These are phyloP conservation scores for Suillus decipiens DNA, from an alignment of 768 basidiomycete species.

Conservation along the genomic window DNA sequence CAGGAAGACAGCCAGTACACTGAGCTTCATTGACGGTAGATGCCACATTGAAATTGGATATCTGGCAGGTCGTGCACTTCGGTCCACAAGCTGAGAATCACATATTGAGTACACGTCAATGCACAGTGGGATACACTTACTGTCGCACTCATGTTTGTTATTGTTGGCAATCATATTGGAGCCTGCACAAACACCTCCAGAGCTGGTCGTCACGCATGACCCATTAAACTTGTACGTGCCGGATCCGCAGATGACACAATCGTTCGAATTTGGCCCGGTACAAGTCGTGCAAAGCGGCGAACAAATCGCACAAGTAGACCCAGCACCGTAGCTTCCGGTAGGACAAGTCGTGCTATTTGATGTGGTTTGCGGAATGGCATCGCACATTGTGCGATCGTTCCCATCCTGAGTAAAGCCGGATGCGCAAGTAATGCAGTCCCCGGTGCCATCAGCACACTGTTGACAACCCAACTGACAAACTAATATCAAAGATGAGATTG, in stretches of 20 bases:
- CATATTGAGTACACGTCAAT: slow-evolving; percentile 9
- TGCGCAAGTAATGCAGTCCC: slow-evolving; percentile 72
- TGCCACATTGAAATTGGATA: slow-evolving; percentile 67
- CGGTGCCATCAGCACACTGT: slow-evolving; percentile 65
- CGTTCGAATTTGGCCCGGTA: slow-evolving; percentile 61
- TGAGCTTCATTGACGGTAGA: slow-evolving; percentile 67
- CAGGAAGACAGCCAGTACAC: slow-evolving; percentile 80
- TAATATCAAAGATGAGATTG: slow-evolving; percentile 23
- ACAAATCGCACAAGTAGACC: slow-evolving; percentile 56
- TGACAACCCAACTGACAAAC: slow-evolving; percentile 77
- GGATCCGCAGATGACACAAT: slow-evolving; percentile 69
- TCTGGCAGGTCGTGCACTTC: slow-evolving; percentile 78
- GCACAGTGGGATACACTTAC: slow-evolving; percentile 44
- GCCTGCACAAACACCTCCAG: slow-evolving; percentile 72
- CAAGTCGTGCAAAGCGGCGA: slow-evolving; percentile 73
- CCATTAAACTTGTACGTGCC: slow-evolving; percentile 68
- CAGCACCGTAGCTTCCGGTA: slow-evolving; percentile 61
- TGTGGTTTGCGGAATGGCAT: slow-evolving; percentile 50
- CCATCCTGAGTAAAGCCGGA: slow-evolving; percentile 67
- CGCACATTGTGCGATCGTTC: slow-evolving; percentile 68
- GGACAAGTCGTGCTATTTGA: slow-evolving; percentile 61
- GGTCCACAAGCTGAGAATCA: slow-evolving; percentile 66
- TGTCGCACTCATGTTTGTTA: slow-evolving; percentile 80
- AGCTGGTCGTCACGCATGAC: slow-evolving; percentile 64
- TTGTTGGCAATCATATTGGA: slow-evolving; percentile 77